Base-by-base conservation (phyloP, 2,329 filamentous ascomycete genomes). In the Apiospora rasikravindrae region DNA sequence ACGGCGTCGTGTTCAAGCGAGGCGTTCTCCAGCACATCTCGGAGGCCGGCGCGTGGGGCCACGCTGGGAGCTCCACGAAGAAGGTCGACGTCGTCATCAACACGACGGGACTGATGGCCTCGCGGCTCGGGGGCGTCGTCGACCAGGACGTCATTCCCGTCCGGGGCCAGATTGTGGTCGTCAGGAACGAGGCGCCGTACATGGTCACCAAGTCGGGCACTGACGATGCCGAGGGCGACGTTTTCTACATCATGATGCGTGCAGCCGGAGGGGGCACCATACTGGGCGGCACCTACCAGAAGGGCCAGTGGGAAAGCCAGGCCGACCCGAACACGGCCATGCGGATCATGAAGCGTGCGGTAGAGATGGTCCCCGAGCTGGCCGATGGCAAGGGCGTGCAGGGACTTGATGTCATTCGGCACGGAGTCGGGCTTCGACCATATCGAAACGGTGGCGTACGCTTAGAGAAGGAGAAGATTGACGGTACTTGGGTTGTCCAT, bases 221-320 rank as follows among this genome's bases (percentile, higher is more conserved):
- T 0, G 92, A 94, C 69, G 93, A 96, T 77, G 91, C 89, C 2
- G 84, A 86, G 0, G 91, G 92, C 45, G 95, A 98, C 81, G 84
- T 91, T 5, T 85, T 89, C 72, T 98, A 98, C 80, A 87, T 93
- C 67, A 98, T 98, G 95, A 91, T 90, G 77, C 88, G 95, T 40
- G 93, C 95, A 0, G 88, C 87, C 0, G 89, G 89, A n/a, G 95
- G 95, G 26, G 95, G 95, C 14, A 96, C 94, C 0, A 87, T 98
- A 57, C 84, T 98, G 2, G 95, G 95, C n/a, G 95, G 95, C 2
- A 96, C 92, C 67, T 93, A 97, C 77, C 91, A 95, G 80, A 89
- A 92, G 77, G 88, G 91, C 40, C 92, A 91, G 78, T 97, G 94
- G 94, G 93, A 96, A 76, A 88, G 90, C 49, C 88, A 92, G 75